Percentiles rank a stretch among this genome's conserved stretches.
These are phyloP conservation scores for Boletellus emodensis DNA, from an alignment of 768 basidiomycete genomes.

Conservation along the genomic window DNA sequence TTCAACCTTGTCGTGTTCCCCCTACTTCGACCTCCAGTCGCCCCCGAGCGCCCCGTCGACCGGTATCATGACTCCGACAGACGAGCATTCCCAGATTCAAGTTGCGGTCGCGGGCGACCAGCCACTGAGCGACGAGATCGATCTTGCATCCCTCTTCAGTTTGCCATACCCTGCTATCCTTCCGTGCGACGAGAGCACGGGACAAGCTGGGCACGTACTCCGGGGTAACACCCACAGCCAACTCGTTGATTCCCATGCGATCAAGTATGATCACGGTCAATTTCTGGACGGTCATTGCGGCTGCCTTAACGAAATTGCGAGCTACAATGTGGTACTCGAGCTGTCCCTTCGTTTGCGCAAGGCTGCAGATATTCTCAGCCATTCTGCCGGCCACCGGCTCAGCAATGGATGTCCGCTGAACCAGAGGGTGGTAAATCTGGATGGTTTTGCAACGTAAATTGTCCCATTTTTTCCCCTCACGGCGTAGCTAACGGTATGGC, in stretches of 20 bases:
- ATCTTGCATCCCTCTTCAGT: conserved; percentile 39
- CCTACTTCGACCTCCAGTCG: conserved; percentile 20
- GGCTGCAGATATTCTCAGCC: conserved; percentile 53
- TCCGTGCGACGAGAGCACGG: conserved; percentile 12
- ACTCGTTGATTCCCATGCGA: conserved; percentile 4
- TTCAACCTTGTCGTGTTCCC: conserved; percentile 11
- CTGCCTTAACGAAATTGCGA: conserved; percentile 51
- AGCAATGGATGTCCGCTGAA: conserved; percentile 34
- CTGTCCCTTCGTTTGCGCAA: conserved; percentile 61
- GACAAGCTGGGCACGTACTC: conserved; percentile 8
- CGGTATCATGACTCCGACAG: conserved; percentile 42
- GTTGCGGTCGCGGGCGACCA: conserved; percentile 24
- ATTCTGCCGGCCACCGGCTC: conserved; percentile 38
- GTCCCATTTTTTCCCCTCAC: background rate
- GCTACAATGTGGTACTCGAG: conserved; percentile 59
- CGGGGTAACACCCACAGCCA: background rate
- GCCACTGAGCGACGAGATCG: conserved; percentile 35
- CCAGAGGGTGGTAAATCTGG: conserved; percentile 48
- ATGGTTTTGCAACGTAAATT: conserved; percentile 50
- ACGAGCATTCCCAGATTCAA: conserved; percentile 37
- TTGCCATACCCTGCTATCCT: conserved; percentile 30
- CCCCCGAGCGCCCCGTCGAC: conserved; percentile 30
- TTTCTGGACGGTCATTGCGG: conserved; percentile 44
- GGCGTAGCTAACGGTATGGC: conserved; percentile 8
- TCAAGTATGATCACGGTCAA: conserved; percentile 14